These are phyloP conservation scores for Raffaelea ambrosiae DNA, from an alignment of 2,329 filamentous ascomycete genomes.

Conservation along the genomic window DNA sequence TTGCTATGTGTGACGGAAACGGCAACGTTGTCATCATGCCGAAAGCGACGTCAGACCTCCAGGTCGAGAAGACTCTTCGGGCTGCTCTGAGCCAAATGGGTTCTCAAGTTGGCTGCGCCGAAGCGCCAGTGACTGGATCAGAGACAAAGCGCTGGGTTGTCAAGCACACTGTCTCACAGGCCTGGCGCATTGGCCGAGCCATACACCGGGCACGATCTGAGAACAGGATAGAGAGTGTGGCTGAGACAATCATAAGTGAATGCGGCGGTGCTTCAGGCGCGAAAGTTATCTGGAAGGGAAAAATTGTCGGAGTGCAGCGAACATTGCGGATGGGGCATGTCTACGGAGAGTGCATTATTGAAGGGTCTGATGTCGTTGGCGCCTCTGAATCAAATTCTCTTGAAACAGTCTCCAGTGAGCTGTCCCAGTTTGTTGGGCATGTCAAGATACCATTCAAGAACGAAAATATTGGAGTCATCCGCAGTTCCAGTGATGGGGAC, in stretches of 20 bases:
- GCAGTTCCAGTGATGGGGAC: conserved; percentile 12
- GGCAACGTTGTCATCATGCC: conserved; percentile 43
- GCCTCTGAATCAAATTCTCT: not conserved
- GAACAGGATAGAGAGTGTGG: conserved; percentile 44
- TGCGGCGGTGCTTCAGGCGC: conserved; percentile 45
- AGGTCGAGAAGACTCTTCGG: conserved; percentile 40
- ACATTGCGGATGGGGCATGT: conserved; percentile 47
- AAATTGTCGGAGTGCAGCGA: conserved; percentile 53
- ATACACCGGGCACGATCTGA: conserved; percentile 41
- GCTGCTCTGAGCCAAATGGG: conserved; percentile 48
- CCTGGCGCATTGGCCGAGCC: conserved; percentile 52
- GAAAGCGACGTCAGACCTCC: conserved; percentile 33
- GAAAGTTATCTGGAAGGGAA: conserved; percentile 53
- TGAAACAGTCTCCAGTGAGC: conserved; percentile 1
- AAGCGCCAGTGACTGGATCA: conserved; percentile 38
- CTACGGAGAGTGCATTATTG: conserved; percentile 51
- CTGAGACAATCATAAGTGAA: conserved; percentile 49
- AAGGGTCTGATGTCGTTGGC: conserved; percentile 32
- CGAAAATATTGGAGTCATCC: conserved; percentile 58
- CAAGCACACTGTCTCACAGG: conserved; percentile 41
- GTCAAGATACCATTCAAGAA: conserved; percentile 66
- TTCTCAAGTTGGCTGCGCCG: conserved; percentile 39
- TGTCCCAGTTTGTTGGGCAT: conserved; percentile 27
- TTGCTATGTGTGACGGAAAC: conserved; percentile 42
- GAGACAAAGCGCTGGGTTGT: conserved; percentile 43